phyloP scores from a whole-genome alignment of 2,329 filamentous ascomycete species.

The Botryosphaeria agaves region DNA sequence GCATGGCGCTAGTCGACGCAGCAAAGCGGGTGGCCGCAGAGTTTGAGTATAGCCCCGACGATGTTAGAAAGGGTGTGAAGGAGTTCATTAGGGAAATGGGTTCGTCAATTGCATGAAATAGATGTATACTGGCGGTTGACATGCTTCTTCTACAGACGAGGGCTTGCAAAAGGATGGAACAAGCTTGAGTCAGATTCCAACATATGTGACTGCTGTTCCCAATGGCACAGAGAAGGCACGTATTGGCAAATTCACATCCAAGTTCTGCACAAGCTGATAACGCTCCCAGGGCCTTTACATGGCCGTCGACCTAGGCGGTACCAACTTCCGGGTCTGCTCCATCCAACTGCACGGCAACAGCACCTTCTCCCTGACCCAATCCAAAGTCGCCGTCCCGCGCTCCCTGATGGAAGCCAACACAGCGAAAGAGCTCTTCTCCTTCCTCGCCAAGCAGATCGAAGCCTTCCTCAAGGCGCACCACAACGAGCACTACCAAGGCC shows the following conservation, averaged over 20 bases:
- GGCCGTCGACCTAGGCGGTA: slow-evolving; percentile 93
- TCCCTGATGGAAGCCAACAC: slow-evolving; percentile 82
- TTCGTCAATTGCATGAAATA: slow-evolving; percentile 20
- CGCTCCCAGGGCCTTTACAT: slow-evolving; percentile 73
- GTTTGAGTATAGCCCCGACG: slow-evolving; percentile 67
- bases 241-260: slow-evolving; percentile 3
- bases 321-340: slow-evolving; percentile 96
- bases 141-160: slow-evolving; percentile 41
- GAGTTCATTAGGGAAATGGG: slow-evolving; percentile 82
- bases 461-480: slow-evolving; percentile 76
- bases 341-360: slow-evolving; percentile 85
- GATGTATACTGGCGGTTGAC: slow-evolving; percentile 6
- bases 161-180: slow-evolving; percentile 63
- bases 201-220: slow-evolving; percentile 87
- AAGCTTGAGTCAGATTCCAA: slow-evolving; percentile 87
- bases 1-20: slow-evolving; percentile 43
- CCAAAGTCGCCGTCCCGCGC: slow-evolving; percentile 78
- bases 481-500: slow-evolving; percentile 63
- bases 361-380: slow-evolving; percentile 85
- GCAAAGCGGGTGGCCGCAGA: slow-evolving; percentile 65
- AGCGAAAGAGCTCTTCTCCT: slow-evolving; percentile 73
- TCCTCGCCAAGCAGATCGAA: slow-evolving; percentile 86
- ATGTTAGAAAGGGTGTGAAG: slow-evolving; percentile 62
- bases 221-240: slow-evolving; percentile 92
- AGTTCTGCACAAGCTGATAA: slow-evolving; percentile 2